Percentiles rank a stretch among this genome's conserved stretches.
These are phyloP conservation scores for Globisporangium mamillatum DNA, from an alignment of 352 stramenopile genomes.

Conservation along the genomic window DNA sequence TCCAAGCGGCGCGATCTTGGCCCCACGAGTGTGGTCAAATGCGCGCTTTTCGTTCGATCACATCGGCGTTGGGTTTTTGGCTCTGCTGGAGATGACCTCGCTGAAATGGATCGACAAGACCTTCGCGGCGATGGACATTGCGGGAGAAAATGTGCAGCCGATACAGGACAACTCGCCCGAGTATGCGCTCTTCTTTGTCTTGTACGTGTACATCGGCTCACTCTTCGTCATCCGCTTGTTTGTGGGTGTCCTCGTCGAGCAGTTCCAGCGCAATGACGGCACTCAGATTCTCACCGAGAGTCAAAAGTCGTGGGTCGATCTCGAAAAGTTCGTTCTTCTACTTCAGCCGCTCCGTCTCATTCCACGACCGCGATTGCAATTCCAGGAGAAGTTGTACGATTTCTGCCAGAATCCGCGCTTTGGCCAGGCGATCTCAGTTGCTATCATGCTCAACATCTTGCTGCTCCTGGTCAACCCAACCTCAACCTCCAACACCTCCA, in stretches of 20 bases:
- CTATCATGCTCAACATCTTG: slow-evolving; percentile 70
- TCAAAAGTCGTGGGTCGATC: slow-evolving; percentile 78
- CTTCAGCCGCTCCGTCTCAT: slow-evolving; percentile 61
- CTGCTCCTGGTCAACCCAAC: slow-evolving; percentile 63
- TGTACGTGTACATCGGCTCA: slow-evolving; percentile 73
- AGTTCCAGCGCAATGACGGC: slow-evolving; percentile 83
- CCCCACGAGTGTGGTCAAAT: slow-evolving; percentile 64
- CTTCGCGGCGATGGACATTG: slow-evolving; percentile 76
- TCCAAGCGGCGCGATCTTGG: slow-evolving; percentile 38
- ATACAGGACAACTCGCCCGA: slow-evolving; percentile 40
- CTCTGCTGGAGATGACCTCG: slow-evolving; percentile 77
- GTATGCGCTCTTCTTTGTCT: slow-evolving; percentile 65
- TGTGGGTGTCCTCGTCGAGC: slow-evolving; percentile 75
- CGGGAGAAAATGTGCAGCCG: slow-evolving; percentile 41
- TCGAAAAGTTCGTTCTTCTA: slow-evolving; percentile 77
- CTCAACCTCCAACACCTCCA: slow-evolving; percentile 18
- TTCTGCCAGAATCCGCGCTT: slow-evolving; percentile 66
- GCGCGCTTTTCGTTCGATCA: slow-evolving; percentile 80
- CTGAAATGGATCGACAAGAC: slow-evolving; percentile 81
- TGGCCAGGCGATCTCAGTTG: slow-evolving; percentile 39
- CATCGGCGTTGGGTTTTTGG: slow-evolving; percentile 58
- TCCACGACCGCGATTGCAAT: slow-evolving; percentile 29
- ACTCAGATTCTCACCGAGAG: slow-evolving; percentile 77
- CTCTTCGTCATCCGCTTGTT: slow-evolving; percentile 81
- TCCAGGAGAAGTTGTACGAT: slow-evolving; percentile 49